Evolutionary conservation across 208 protist species (phyloP), one percentile per base, ranked within the genome.

Genomic region (Trypanosoma vivax): DNA sequence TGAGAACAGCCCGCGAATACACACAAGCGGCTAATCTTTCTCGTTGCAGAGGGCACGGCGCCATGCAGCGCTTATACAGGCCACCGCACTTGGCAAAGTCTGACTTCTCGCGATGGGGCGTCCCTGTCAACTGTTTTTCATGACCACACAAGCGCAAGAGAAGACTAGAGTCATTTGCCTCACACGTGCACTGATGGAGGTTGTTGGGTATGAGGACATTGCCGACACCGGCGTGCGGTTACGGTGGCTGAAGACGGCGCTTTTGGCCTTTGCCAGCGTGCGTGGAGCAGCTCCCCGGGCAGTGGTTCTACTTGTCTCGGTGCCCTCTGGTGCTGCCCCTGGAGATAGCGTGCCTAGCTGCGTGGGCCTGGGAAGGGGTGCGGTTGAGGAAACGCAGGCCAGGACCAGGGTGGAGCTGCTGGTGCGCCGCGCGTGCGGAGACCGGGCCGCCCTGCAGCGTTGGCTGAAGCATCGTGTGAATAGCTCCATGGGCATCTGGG

Each of bases 171-270:
- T 11, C 46, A 19, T 18, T n/a, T 18, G 19, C 11, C 16, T 21
- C 4, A 40, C 6, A 23, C 34, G 6, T 43, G 33, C 14, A n/a
- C n/a, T n/a, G 21, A 52, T 65, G 59, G 59, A 65, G 42, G 28
- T 34, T 37, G 39, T 65, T 45, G 30, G 57, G 42, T 65, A 65
- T 38, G 50, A 58, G 28, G 42, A 58, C 42, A 30, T 51, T 34
- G 34, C 42, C 18, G 50, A 56, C 27, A 14, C 50, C 2, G 13
- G 29, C 46, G 30, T 21, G 1, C 38, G 59, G n/a, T 31, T 65
- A 25, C 19, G 29, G 39, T 50, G 50, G 18, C 29, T 65, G 29
- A 55, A 50, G 39, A 2, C 41, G 25, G 49, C 59, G 25, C 6
- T 65, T 10, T 24, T 45, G 13, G 37, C 59, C 3, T 58, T 65